Percentiles rank a stretch among this genome's conserved stretches.
Evolutionary conservation across 768 basidiomycete genomes (phyloP).

Genomic region (Serendipita sp.): DNA sequence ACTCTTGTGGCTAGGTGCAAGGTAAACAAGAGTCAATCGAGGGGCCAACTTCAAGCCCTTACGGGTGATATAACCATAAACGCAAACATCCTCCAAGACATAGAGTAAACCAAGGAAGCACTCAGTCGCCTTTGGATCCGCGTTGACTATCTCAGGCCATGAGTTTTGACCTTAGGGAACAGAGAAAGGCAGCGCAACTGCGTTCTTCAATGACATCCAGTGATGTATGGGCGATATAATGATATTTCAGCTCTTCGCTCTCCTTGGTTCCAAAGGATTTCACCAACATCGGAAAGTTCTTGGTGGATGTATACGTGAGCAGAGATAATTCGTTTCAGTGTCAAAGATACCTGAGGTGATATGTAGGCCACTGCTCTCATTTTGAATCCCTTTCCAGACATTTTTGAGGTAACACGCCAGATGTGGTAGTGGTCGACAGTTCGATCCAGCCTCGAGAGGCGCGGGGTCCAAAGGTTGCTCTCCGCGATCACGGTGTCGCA

Average conservation of each 20-base stretch:
- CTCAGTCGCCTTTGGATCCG: slow-evolving; percentile 41
- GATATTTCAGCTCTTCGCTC: slow-evolving; percentile 48
- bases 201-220: slow-evolving; percentile 86
- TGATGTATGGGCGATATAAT: slow-evolving; percentile 82
- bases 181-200: slow-evolving; percentile 32
- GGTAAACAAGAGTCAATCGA: background rate
- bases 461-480: no score
- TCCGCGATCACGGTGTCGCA: no score
- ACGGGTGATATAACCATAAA: slow-evolving; percentile 79
- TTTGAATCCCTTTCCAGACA: background rate
- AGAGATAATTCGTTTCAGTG: slow-evolving; percentile 22
- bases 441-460: no score
- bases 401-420: background rate
- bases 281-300: slow-evolving; percentile 63
- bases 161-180: slow-evolving; percentile 6
- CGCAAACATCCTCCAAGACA: slow-evolving; percentile 84
- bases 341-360: slow-evolving; percentile 5
- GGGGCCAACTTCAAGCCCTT: background rate
- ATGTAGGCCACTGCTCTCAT: background rate
- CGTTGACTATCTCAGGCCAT: slow-evolving; percentile 23
- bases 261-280: slow-evolving; percentile 49
- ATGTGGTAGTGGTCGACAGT: no score
- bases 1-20: slow-evolving; percentile 40
- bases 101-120: slow-evolving; percentile 77
- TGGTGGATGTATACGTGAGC: slow-evolving; percentile 54